A percentile compares a stretch with the other conserved stretches of the same genome.
Evolutionary conservation across 441 rosid genomes (phyloP).

Genomic region (Corymbia citriodora): DNA sequence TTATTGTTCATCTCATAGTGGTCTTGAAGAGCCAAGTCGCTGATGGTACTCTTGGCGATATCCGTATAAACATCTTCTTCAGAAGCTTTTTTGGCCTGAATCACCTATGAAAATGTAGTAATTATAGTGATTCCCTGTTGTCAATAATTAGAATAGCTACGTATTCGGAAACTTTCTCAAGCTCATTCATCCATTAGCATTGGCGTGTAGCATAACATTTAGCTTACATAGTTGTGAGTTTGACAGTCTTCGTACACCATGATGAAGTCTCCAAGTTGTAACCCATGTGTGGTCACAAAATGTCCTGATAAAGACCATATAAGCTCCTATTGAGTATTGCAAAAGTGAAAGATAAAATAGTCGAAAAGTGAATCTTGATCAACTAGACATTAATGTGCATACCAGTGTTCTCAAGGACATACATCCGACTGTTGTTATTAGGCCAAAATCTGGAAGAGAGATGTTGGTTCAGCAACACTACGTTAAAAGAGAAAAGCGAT

Average conservation of each 20-base stretch:
- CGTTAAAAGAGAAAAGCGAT: neutral
- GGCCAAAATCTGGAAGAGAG: conserved; percentile 77
- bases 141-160: neutral
- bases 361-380: neutral
- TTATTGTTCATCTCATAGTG: conserved; percentile 24
- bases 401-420: conserved; percentile 97
- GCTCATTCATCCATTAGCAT: neutral
- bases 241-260: conserved; percentile 61
- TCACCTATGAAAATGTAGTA: conserved; percentile 34
- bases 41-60: conserved; percentile 34
- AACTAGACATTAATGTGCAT: neutral
- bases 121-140: neutral
- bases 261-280: conserved; percentile 81
- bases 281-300: conserved; percentile 73
- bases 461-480: neutral
- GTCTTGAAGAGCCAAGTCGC: conserved; percentile 41
- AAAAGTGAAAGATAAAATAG: neutral
- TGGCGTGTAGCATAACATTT: neutral
- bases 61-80: conserved; percentile 57
- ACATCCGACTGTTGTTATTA: conserved; percentile 94
- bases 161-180: neutral
- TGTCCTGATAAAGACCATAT: conserved; percentile 36
- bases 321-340: neutral
- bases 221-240: conserved; percentile 62
- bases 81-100: conserved; percentile 82